Evolutionary conservation across 1,284 basidiomycete genomes (phyloP).

Genomic region (Cryptococcus sp.): DNA sequence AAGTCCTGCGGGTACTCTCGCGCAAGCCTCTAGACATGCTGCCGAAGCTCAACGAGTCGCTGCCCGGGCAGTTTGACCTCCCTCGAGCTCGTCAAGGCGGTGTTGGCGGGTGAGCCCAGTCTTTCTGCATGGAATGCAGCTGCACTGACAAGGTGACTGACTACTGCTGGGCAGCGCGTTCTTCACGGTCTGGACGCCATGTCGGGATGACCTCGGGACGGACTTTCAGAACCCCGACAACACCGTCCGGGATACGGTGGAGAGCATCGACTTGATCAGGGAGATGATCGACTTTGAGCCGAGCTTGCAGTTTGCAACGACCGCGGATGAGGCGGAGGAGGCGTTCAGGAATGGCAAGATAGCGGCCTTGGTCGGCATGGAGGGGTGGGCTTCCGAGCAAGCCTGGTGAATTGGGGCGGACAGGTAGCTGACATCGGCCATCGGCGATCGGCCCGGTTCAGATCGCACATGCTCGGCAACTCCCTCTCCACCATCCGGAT

Average conservation of each 20-base stretch:
- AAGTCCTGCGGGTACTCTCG: slow-evolving; percentile 8
- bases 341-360: slow-evolving; percentile 65
- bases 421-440: not conserved
- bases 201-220: slow-evolving; percentile 49
- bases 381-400: slow-evolving; percentile 51
- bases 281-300: slow-evolving; percentile 56
- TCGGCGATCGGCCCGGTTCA: too few relatives aligned
- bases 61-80: slow-evolving; percentile 73
- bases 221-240: slow-evolving; percentile 56
- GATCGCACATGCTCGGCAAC: slow-evolving; percentile 77
- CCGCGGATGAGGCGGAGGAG: slow-evolving; percentile 51
- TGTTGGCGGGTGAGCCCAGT: slow-evolving; percentile 58
- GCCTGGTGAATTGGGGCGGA: slow-evolving; percentile 50
- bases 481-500: slow-evolving; percentile 70
- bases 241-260: slow-evolving; percentile 70
- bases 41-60: not conserved
- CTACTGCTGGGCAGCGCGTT: slow-evolving; percentile 56
- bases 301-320: slow-evolving; percentile 52
- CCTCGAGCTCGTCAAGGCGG: slow-evolving; percentile 66
- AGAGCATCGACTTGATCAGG: slow-evolving; percentile 76
- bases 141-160: not conserved
- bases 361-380: slow-evolving; percentile 72
- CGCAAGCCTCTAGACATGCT: slow-evolving; percentile 7
- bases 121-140: not conserved
- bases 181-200: slow-evolving; percentile 68